A percentile compares a stretch with the other conserved stretches of the same genome.
phyloP scores from a whole-genome alignment of 495 filamentous ascomycete species.

The Podospora tetraspora region DNA sequence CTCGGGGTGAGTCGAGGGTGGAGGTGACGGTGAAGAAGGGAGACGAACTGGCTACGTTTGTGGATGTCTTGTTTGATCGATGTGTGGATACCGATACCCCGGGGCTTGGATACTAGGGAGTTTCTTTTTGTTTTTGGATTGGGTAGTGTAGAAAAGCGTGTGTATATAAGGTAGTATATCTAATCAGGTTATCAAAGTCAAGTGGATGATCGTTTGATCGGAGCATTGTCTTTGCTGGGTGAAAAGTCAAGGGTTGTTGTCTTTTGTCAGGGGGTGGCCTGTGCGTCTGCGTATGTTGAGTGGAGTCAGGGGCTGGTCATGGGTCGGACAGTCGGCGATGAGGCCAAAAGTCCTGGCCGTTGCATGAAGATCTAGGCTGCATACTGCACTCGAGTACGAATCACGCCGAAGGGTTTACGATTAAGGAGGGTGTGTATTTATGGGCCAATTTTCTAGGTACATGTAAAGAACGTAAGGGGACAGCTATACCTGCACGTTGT shows the following conservation, averaged over 20 bases:
- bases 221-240: too few species aligned
- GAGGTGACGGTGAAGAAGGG: conserved; percentile 21
- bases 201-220: too few species aligned
- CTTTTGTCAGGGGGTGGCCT: background rate
- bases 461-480: background rate
- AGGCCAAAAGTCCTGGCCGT: background rate
- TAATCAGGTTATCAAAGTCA: background rate
- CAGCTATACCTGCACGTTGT: background rate
- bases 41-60: conserved; percentile 34
- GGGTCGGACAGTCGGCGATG: too few species aligned
- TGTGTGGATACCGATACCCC: conserved; percentile 29
- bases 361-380: too few species aligned
- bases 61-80: conserved; percentile 35
- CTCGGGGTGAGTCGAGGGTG: conserved; percentile 10
- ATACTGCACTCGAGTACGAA: background rate
- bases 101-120: conserved; percentile 3
- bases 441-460: background rate
- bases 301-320: background rate
- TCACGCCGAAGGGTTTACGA: background rate
- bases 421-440: background rate
- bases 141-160: background rate
- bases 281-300: background rate
- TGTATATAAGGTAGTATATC: background rate
- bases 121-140: background rate
- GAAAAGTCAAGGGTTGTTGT: background rate